Percentiles rank a stretch among this genome's conserved stretches.
Evolutionary conservation across 192 early-diverging fungal species (phyloP).

Genomic region (Coemansia sp.): DNA sequence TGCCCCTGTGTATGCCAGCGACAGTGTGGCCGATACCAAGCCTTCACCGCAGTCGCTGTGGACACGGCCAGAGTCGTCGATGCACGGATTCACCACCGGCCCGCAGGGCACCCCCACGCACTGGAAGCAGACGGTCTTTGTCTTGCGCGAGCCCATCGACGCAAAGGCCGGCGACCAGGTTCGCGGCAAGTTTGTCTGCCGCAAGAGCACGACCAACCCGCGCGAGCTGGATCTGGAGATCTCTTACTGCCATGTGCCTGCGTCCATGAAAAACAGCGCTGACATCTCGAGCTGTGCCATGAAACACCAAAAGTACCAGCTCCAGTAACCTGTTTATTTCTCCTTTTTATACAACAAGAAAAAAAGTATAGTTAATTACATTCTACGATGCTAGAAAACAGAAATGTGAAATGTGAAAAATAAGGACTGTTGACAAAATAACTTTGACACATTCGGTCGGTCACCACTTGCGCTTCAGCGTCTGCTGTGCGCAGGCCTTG

Average conservation of each 20-base stretch:
- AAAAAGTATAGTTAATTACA: too few species aligned
- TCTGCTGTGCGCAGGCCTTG: conserved; percentile 59
- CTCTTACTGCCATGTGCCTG: conserved; percentile 43
- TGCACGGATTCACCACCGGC: conserved; percentile 67
- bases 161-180: conserved; percentile 56
- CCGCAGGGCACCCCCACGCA: conserved; percentile 84
- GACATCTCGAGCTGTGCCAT: conserved; percentile 1
- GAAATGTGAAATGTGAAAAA: too few species aligned
- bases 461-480: conserved; percentile 53
- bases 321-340: conserved; percentile 15
- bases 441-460: too few species aligned
- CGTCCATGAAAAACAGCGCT: background rate
- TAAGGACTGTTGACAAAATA: too few species aligned
- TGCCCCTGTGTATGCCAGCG: conserved; percentile 16
- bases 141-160: conserved; percentile 62
- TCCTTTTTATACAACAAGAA: background rate
- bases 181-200: conserved; percentile 64
- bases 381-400: too few species aligned
- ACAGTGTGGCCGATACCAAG: conserved; percentile 6
- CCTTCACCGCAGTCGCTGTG: conserved; percentile 25
- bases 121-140: conserved; percentile 96
- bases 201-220: conserved; percentile 64
- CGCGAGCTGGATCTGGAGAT: conserved; percentile 72
- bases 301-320: conserved; percentile 36
- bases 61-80: conserved; percentile 29